Base-by-base conservation (phyloP, 2,329 filamentous ascomycete genomes). In the Colletotrichum nymphaeae region DNA sequence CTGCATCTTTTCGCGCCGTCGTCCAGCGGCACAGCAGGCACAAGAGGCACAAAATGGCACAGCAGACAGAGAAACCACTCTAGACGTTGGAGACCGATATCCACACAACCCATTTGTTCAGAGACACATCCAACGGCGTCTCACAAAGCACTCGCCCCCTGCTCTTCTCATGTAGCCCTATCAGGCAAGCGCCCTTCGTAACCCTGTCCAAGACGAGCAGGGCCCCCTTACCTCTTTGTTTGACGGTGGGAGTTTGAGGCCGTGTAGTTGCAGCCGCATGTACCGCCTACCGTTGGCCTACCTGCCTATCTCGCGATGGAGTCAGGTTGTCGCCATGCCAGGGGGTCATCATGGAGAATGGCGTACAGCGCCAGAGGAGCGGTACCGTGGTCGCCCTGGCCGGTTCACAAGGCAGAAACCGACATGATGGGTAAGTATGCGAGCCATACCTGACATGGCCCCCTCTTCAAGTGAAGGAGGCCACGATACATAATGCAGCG, bases 401-500 rank as follows among this genome's bases (percentile, higher is more conserved):
- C 42, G 28, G 59, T 59, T 30, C 60, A 28, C 35, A n/a, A 73
- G 67, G 67, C 62, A 66, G 67, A 57, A 28, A 11, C 28, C 24
- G 67, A 16, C 19, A 22, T 35, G n/a, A 35, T 28, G 59, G 35
- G 37, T 28, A 24, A 32, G 22, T 7, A 16, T 16, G 9, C 32
- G 26, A 65, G 35, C 55, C 19, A 63, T 30, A 35, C 62, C 24
- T 12, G 11, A 66, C 56, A 16, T 14, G 24, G 49, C 14, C 32
- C 55, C 64, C 32, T 32, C 32, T 32, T 62, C 24, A 26, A 67
- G 63, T 67, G 58, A 72, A 24, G 57, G 22, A 14, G 49, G 57
- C 14, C 60, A 62, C 19, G 35, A 73, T 73, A 71, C 71, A 73
- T 71, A 73, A 73, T 71, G 56, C 46, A n/a, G 53, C 42, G 53